Evolutionary conservation across 2,329 filamentous ascomycete genomes (phyloP), one percentile per base, ranked within the genome.

Genomic region (Trichoderma atroviride): DNA sequence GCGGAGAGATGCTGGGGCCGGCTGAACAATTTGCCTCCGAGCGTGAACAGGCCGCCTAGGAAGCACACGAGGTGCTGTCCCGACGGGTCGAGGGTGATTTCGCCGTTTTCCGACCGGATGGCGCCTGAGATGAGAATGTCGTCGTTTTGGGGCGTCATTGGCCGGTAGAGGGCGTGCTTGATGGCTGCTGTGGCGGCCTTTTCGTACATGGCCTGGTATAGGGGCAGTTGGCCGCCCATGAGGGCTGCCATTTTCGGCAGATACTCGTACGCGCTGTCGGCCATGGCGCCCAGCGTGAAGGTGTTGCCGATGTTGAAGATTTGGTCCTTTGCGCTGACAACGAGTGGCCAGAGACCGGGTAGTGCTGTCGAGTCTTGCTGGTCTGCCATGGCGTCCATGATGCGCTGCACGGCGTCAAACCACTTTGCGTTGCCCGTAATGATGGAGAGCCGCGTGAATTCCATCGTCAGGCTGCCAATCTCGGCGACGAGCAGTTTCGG

Each of bases 341-440:
- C 81, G 24, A 86, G 83, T 1, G 91, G 92, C 91, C 90, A 96
- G 81, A 95, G 83, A 1, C 92, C 92, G 0, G 91, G 91, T 6
- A 94, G 78, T 53, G 82, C 83, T 0, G 91, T 93, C n/a, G 82
- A 79, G 74, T 87, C 86, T 79, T 95, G 92, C 72, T 87, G 86
- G 31, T 83, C 82, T 69, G 91, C 86, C 50, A 95, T 83, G 22
- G 89, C 84, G 69, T 91, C 85, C 27, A 88, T 91, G 69, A 95
- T 88, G 40, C 89, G 86, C 69, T 89, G 88, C 66, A 93, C 85
- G 5, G 91, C 92, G 76, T 94, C 91, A 77, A 89, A 92, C 79
- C 91, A 94, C 75, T 89, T 92, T 50, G 85, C 79, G 71, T 93
- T 84, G 50, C 86, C 86, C 0, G 91, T 92, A 57, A 93, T 79